Conservation (phyloP, 208 protist genomes). For the Phytomonas sp. region DNA sequence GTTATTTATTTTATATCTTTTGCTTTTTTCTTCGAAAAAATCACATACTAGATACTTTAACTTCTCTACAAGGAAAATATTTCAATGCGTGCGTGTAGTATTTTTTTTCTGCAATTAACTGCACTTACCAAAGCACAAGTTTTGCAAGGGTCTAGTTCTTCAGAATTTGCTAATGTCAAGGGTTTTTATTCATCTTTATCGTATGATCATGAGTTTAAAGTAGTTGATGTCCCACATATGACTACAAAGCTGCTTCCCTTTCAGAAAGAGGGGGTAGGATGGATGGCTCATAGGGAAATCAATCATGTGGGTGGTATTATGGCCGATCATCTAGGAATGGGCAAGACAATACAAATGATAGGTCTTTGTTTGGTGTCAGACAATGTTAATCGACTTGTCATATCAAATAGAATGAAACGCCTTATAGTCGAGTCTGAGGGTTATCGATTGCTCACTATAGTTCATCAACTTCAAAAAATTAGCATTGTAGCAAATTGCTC, state of each 20-base stretch:
- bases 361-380: slow-evolving; percentile 75
- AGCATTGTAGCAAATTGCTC: slow-evolving; percentile 80
- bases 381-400: slow-evolving; percentile 29
- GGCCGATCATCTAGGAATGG: slow-evolving; percentile 88
- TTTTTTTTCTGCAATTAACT: slow-evolving; percentile 5
- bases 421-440: slow-evolving; percentile 29
- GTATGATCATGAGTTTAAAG: slow-evolving; percentile 54
- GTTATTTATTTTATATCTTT: slow-evolving; percentile 1
- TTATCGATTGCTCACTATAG: slow-evolving; percentile 65
- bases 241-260: slow-evolving; percentile 64
- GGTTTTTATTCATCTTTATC: slow-evolving; percentile 80
- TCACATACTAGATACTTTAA: background rate
- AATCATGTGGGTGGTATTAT: slow-evolving; percentile 81
- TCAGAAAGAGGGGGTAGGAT: slow-evolving; percentile 86
- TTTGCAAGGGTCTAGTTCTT: slow-evolving; percentile 18
- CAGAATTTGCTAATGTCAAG: slow-evolving; percentile 29
- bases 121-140: slow-evolving; percentile 16
- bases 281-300: slow-evolving; percentile 81
- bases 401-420: slow-evolving; percentile 20
- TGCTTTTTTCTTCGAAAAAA: background rate
- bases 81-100: background rate
- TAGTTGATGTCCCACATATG: slow-evolving; percentile 64
- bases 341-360: slow-evolving; percentile 91
- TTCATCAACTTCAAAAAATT: slow-evolving; percentile 76
- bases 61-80: background rate